These are phyloP conservation scores for Eragrostis nindensis DNA, from an alignment of 176 grass and related monocot genomes.

Conservation along the genomic window DNA sequence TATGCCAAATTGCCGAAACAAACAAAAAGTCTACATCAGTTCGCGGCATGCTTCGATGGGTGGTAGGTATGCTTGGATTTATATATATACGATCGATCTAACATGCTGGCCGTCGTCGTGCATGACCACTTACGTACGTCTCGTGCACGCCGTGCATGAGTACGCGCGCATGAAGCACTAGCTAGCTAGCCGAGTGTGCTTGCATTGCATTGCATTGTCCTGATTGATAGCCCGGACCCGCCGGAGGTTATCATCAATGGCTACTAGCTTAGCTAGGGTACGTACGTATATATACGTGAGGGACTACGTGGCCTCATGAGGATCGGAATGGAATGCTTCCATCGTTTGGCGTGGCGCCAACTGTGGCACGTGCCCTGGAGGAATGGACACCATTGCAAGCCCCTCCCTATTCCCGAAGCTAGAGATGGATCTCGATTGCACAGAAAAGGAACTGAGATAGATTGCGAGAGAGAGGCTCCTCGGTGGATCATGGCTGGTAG, in stretches of 20 bases:
- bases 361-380: neutral
- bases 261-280: too few species aligned
- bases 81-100: too few species aligned
- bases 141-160: too few species aligned
- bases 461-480: neutral
- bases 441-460: too few species aligned
- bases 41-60: too few species aligned
- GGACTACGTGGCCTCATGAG: neutral
- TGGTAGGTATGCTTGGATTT: too few species aligned
- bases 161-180: neutral
- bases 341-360: neutral
- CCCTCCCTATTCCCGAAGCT: neutral
- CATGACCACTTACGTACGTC: too few species aligned
- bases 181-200: neutral
- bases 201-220: neutral
- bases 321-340: neutral
- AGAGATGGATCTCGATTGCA: neutral
- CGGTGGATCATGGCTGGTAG: slow-evolving; percentile 10
- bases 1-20: neutral
- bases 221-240: neutral
- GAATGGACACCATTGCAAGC: neutral
- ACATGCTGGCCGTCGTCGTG: too few species aligned
- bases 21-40: too few species aligned
- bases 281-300: neutral
- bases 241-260: neutral